Evolutionary conservation across 768 basidiomycete species (phyloP), one percentile per base, ranked within the genome.

Genomic region (Saitozyma podzolica): DNA sequence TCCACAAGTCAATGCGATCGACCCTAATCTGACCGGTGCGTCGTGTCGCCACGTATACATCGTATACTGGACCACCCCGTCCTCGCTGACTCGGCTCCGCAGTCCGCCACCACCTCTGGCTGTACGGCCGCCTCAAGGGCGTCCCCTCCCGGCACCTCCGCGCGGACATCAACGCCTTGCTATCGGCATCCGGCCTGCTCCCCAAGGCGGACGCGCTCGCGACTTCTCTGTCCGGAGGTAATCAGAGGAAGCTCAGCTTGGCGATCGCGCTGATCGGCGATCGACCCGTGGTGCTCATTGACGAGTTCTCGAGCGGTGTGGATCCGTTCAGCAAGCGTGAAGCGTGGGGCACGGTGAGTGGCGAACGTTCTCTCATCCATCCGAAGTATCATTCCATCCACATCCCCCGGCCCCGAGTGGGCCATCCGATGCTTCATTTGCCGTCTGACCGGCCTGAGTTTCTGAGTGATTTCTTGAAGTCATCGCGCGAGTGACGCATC

Each of bases 1-100:
- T 74, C 89, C 89, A 0, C 90, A 91, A 66, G 89, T 90, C 78
- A 90, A 89, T 1, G 89, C 90, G 1, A 90, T 91, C 65, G 90
- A 91, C 67, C 81, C 85, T 11, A 87, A 90, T 70, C 75, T 91
- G 47, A 90, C 88, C 7, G 89, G 66, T 67, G 52, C 6, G 60
- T 54, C 42, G 40, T 8, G 8, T 40, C 29, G 19, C 16, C 29
- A 29, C 29, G 29, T 29, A 29, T 29, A 29, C 29, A 29, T 29
- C n/a, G 29, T 29, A 5, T 29, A 29, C 29, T 29, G 2, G 29
- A 29, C 29, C 29, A 29, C 29, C 29, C 29, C 5, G 29, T 29
- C 2, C 29, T 29, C 2, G 29, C 29, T 29, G 29, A 29, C 29
- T 8, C 43, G 14, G 37, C 29, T 9, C 17, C 3, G 11, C 19